These are phyloP conservation scores for Scedosporium boydii DNA, from an alignment of 2,329 filamentous ascomycete genomes.

Conservation along the genomic window DNA sequence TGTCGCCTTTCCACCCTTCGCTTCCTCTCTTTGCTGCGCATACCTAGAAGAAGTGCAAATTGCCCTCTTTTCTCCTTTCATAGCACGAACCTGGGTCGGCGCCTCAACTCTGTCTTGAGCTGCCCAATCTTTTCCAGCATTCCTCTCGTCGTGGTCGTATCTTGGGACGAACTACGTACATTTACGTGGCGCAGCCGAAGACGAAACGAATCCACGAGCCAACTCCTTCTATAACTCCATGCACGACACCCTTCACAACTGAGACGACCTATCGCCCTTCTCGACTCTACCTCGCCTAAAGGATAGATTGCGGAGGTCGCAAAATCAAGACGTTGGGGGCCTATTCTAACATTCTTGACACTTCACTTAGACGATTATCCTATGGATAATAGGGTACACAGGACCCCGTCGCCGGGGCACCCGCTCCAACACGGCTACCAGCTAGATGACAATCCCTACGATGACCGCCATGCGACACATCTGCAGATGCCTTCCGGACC, in stretches of 20 bases:
- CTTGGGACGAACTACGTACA: not conserved
- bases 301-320: not conserved
- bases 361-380: slow-evolving; percentile 44
- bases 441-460: slow-evolving; percentile 68
- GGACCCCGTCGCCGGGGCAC: slow-evolving; percentile 69
- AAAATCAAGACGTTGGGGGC: not conserved
- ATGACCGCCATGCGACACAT: slow-evolving; percentile 31
- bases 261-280: not conserved
- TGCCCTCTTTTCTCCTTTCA: not conserved
- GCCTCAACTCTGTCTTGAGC: not conserved
- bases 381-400: slow-evolving; percentile 49
- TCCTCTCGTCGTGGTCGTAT: not conserved
- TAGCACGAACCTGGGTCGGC: too few species aligned
- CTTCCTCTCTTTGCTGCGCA: not conserved
- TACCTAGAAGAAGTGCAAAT: not conserved
- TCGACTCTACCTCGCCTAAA: not conserved
- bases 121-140: not conserved
- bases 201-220: not conserved
- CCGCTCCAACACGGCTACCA: slow-evolving; percentile 69
- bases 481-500: slow-evolving; percentile 34
- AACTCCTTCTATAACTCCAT: not conserved
- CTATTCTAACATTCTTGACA: slow-evolving; percentile 5
- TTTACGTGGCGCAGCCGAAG: not conserved
- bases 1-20: not conserved
- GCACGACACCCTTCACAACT: not conserved